Evolutionary conservation across 176 grass and related monocot genomes (phyloP), one percentile per base, ranked within the genome.

Genomic region (Secale cereale): DNA sequence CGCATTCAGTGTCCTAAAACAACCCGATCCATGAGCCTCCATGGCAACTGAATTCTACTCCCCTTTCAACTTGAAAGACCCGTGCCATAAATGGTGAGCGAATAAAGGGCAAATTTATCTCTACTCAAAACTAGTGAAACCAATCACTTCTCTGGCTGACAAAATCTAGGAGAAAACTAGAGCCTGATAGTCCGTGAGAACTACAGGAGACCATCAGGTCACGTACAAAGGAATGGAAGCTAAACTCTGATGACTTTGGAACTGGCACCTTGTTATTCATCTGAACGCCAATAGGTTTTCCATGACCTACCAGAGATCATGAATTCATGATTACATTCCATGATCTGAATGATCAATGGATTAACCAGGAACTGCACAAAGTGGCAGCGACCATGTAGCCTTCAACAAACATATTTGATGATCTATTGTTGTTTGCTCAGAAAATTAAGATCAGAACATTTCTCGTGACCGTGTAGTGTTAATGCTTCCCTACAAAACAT

Each of bases 1-100:
- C 10, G 20, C 22, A 85, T 87, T 91, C 69, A 81, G 76, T 70
- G 30, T 41, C 61, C 28, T 41, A 80, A 76, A 76, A 76, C 45
- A 83, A 68, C 26, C 31, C 7, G 20, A 63, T 81, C 29, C 14
- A 57, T 87, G 59, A 76, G 61, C 23, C 37, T 76, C 30, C 36
- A 37, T 80, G 7, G 16, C 37, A 77, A 39, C 80, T 69, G n/a
- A n/a, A 87, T 84, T 6, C 70, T 37, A 35, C 40, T 33, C 11
- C 20, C 59, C 4, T 43, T 59, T 76, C 66, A 76, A 54, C 4
- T 52, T 76, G 73, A 69, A 79, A 88, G 41, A 62, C 67, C 22
- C 3, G 0, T 27, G 48, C 31, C 62, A 80, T 76, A 62, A 84
- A 77, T 43, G 40, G 7, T 33, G 25, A 77, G 8, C 19, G 50